Conservation (phyloP, 2,329 filamentous ascomycete species). For the Esteya vermicola region DNA sequence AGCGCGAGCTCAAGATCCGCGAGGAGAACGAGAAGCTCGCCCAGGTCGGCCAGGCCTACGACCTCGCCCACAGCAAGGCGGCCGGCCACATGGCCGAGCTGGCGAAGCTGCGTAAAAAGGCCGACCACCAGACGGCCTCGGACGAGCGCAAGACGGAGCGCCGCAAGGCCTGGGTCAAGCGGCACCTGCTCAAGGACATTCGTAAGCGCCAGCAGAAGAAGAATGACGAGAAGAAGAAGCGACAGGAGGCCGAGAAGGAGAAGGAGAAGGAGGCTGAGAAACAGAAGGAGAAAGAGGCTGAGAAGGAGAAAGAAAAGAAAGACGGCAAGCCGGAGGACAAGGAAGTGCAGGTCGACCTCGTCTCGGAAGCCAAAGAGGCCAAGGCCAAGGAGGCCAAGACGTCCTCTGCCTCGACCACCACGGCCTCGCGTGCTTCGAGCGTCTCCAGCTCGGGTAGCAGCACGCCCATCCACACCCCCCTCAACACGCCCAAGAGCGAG, state of each 20-base stretch:
- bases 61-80: constrained; percentile 52
- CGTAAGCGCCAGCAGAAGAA: constrained; percentile 26
- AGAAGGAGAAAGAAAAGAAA: constrained; percentile 4
- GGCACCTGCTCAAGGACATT: constrained; percentile 20
- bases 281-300: constrained; percentile 8
- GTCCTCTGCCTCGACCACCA: background rate
- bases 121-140: constrained; percentile 31
- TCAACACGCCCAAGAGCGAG: constrained; percentile 17
- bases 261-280: constrained; percentile 14
- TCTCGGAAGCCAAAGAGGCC: background rate
- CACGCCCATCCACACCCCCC: constrained; percentile 14
- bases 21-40: constrained; percentile 67
- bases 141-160: constrained; percentile 29
- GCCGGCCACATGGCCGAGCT: constrained; percentile 19
- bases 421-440: constrained; percentile 5
- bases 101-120: constrained; percentile 33
- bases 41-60: constrained; percentile 54
- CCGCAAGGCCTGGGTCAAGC: constrained; percentile 22
- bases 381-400: background rate
- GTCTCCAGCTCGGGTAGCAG: constrained; percentile 11
- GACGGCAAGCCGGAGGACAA: constrained; percentile 8
- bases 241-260: constrained; percentile 19
- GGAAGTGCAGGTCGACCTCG: constrained; percentile 5
- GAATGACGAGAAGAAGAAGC: constrained; percentile 24
- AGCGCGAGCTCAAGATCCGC: constrained; percentile 43